Base-by-base conservation (phyloP, 441 rosid genomes). In the Codiaeum variegatum region DNA sequence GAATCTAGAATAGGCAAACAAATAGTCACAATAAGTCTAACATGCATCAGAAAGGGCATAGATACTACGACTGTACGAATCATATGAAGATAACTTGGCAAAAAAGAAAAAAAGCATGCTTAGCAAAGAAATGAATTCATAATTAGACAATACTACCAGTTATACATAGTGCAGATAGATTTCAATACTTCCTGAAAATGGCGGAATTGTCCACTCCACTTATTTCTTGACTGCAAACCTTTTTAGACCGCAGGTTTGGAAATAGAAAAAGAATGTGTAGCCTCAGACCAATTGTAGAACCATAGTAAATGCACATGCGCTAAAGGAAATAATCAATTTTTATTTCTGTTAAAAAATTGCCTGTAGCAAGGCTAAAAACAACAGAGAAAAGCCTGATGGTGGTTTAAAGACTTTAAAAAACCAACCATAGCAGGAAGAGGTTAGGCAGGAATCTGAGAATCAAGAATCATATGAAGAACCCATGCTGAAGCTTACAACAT, bases 1-100 rank as follows among this genome's bases (percentile, higher is more conserved):
- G 95, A 73, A 91, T 87, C 99, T 95, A 83, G 62, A 58, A 58
- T 61, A 58, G 63, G 73, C 21, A 70, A 66, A 19, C 56, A 75
- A 66, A 72, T 21, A 44, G 13, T 64, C 12, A 15, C 60, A 54
- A 69, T 59, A 56, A 69, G 78, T 51, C 51, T 5, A 29, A 69
- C 31, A 70, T 36, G 49, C 67, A 78, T 24, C 54, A 66, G 69
- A 40, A 72, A 31, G 70, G 68, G 18, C 66, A 59, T 3, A 18
- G 11, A 4, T 31, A 0, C 13, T 47, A 46, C 19, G 56, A 65
- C n/a, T 16, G 31, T 18, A 46, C 56, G 68, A 67, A 76, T 23
- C 29, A 60, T 21, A 29, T 38, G 47, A 47, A 67, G 64, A 69
- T 49, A 63, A 62, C 42, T 49, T 24, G 69, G 47, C 6, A 16